Conservation (phyloP, 1,139 yeast species). For the Saccharomyces hybrid region DNA sequence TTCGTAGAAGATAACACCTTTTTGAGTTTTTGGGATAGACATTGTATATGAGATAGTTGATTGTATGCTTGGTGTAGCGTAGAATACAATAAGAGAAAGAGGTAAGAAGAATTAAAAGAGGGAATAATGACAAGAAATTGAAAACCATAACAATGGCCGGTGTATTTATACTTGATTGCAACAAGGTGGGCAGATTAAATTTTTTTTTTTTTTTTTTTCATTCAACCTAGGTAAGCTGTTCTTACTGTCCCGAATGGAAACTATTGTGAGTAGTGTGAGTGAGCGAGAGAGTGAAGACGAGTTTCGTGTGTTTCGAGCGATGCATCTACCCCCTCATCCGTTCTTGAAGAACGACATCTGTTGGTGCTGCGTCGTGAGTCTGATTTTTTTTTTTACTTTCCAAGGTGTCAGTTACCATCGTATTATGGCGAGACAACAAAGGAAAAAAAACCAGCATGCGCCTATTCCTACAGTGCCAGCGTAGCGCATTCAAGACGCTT, state of each 20-base stretch:
- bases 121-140: background rate
- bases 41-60: conserved; percentile 2
- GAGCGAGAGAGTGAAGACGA: background rate
- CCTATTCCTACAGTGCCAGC: background rate
- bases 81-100: background rate
- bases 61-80: background rate
- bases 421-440: background rate
- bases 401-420: too few species aligned
- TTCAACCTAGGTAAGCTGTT: too few species aligned
- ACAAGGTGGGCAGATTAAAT: background rate
- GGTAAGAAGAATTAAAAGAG: background rate
- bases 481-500: too few species aligned
- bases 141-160: background rate
- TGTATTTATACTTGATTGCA: background rate
- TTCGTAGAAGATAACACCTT: conserved; percentile 42
- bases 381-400: background rate
- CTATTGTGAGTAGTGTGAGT: background rate
- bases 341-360: background rate
- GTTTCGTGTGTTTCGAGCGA: background rate
- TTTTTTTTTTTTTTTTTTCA: background rate
- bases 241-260: too few species aligned
- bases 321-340: background rate
- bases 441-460: background rate
- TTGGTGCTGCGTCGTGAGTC: background rate
- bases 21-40: conserved; percentile 37